Evolutionary conservation across 2,329 filamentous ascomycete genomes (phyloP), one percentile per base, ranked within the genome.

Genomic region (Venturia carpophila): DNA sequence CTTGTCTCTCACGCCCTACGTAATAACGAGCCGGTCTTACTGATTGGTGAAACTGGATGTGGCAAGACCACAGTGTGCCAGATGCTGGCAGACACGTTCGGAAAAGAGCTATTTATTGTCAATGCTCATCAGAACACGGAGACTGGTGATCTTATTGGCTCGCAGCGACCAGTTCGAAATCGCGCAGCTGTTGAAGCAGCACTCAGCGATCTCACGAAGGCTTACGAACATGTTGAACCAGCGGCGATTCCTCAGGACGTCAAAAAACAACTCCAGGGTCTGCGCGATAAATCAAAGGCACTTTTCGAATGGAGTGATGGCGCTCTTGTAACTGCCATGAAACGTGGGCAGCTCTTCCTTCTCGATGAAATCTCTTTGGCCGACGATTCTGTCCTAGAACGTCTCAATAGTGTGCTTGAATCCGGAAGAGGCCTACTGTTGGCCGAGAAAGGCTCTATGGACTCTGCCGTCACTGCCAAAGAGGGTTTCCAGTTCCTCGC

Each of bases 71-170:
- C 93, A 1, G 90, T 99, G 7, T 95, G 91, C 69, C 94, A 99
- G 74, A 83, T 96, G 73, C 83, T 97, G 64, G 92, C 94, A 3
- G 89, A 96, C 71, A 88, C 90, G 4, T 83, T 91, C 68, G 80
- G 82, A 19, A 91, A 88, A 71, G 80, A 90, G 68, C 79, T 99
- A 47, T 87, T 92, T 69, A 94, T 93, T 70, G 88, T 99, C 71
- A 99, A 99, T 73, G 94, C 95, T 2, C 95, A 99, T 75, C 93
- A 97, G 70, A 99, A 99, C 69, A 92, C 94, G 0, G 95, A 99
- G 75, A 97, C 95, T 0, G 93, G 94, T 19, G 94, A 99, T 75
- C 81, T 99, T 13, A 97, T 99, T 69, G 94, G 94, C 68, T 94
- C 94, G 3, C 94, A 99, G 75, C 82, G 94, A 67, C 94, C 94